A percentile compares a stretch with the other conserved stretches of the same genome.
These are phyloP conservation scores for Prunus armeniaca DNA, from an alignment of 306 rosid species.

Conservation along the genomic window DNA sequence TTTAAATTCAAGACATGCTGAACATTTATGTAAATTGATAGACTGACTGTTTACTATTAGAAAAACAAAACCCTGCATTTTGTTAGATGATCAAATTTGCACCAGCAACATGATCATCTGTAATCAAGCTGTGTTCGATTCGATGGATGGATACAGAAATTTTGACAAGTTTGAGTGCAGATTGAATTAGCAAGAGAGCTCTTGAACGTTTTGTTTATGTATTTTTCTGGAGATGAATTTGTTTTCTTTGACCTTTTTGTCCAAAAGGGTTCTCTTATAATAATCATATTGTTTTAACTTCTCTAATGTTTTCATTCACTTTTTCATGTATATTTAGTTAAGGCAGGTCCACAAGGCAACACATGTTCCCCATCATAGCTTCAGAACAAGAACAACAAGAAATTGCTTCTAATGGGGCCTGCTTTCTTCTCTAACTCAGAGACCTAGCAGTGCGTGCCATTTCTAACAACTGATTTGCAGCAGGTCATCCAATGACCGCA, in stretches of 20 bases:
- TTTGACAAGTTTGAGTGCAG: not conserved
- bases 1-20: too few species aligned
- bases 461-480: not conserved
- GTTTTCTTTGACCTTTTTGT: conserved; percentile 39
- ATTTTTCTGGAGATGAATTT: conserved; percentile 31
- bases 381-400: not conserved
- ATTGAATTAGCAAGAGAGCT: conserved; percentile 2
- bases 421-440: not conserved
- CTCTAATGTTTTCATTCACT: not conserved
- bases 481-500: not conserved
- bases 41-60: conserved; percentile 16
- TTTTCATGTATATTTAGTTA: not conserved
- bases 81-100: too few species aligned
- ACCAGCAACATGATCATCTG: too few species aligned
- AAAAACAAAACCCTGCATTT: not conserved
- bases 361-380: conserved; percentile 23
- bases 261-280: conserved; percentile 21
- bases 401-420: conserved; percentile 14
- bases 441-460: conserved; percentile 1
- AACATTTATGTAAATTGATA: conserved; percentile 21
- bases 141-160: not conserved
- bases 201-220: conserved; percentile 26
- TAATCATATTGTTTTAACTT: too few species aligned
- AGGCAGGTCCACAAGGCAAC: conserved; percentile 1
- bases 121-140: too few species aligned